Base-by-base conservation (phyloP, 2,329 filamentous ascomycete genomes). In the Aspergillus bombycis region DNA sequence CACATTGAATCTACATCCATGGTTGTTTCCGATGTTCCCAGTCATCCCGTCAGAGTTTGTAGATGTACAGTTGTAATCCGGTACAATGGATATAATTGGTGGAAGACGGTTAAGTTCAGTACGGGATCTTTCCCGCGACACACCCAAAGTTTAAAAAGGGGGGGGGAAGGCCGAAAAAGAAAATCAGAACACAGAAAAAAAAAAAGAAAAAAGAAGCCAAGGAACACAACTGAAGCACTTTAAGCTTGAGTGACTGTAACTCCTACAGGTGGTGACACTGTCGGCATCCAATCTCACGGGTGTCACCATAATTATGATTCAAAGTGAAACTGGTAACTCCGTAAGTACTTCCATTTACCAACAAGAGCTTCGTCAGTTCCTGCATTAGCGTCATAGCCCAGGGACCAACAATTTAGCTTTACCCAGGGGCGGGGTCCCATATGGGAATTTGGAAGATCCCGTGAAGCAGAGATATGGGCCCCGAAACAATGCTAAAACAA, bases 381-480 rank as follows among this genome's bases (percentile, higher is more conserved):
- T 77, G 75, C 75, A 75, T 75, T 77, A 77, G 75, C 69, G 74
- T 58, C 67, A 62, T 55, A 46, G 43, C 50, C 54, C 32, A 55
- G 58, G 57, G 56, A 57, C 63, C 67, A 60, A 62, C 52, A 28
- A 48, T 66, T 64, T 64, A 64, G 61, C 59, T 57, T 58, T 62
- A 45, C 54, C 32, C 38, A 55, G 45, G 53, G 36, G 26, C 14
- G 26, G 43, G 36, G 61, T 41, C 38, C 48, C 58, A 60, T 60
- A 57, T 50, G 38, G 55, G 23, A 59, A 60, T 23, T 43, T 30
- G 48, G 56, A 38, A 52, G 52, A 55, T 32, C 45, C 36, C 26
- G 36, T 26, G 21, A 41, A 30, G 28, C 26, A 38, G 28, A 38
- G 46, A 54, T 14, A 53, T 52, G 55, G 32, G 21, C 61, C 32